Conservation (phyloP, 2,329 filamentous ascomycete species). For the Dothideomycetes sp. region DNA sequence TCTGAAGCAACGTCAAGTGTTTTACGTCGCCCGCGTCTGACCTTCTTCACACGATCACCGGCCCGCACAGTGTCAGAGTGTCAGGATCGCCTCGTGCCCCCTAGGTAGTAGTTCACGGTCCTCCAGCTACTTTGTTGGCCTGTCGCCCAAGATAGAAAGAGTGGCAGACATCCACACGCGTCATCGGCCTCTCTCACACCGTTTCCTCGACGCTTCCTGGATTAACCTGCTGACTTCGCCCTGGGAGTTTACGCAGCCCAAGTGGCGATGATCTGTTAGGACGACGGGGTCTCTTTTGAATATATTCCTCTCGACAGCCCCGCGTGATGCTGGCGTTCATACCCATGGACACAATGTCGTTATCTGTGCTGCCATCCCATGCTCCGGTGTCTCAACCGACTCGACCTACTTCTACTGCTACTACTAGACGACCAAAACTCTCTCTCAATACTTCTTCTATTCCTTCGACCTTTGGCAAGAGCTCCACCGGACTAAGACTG, state of each 20-base stretch:
- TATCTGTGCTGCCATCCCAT: conserved; percentile 30
- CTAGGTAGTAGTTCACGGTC: too few relatives aligned
- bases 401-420: conserved; percentile 17
- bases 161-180: conserved; percentile 4
- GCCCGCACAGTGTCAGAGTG: conserved; percentile 6
- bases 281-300: background rate
- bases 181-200: conserved; percentile 1
- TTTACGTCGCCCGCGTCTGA: background rate
- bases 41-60: background rate
- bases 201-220: conserved; percentile 2
- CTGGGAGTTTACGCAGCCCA: conserved; percentile 7
- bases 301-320: conserved; percentile 4
- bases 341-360: conserved; percentile 29
- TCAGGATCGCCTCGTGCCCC: conserved; percentile 9
- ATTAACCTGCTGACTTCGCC: conserved; percentile 8
- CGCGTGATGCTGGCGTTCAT: conserved; percentile 26
- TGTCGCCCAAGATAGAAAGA: conserved; percentile 9
- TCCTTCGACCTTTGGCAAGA: conserved; percentile 43
- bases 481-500: conserved; percentile 45
- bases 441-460: conserved; percentile 48
- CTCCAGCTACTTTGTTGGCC: background rate
- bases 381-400: conserved; percentile 4
- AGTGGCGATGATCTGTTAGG: conserved; percentile 11
- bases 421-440: conserved; percentile 46
- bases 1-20: too few relatives aligned